Percentiles rank a stretch among this genome's conserved stretches.
Evolutionary conservation across 73 alveolate genomes (phyloP).

Genomic region (Paramecium primaurelia): DNA sequence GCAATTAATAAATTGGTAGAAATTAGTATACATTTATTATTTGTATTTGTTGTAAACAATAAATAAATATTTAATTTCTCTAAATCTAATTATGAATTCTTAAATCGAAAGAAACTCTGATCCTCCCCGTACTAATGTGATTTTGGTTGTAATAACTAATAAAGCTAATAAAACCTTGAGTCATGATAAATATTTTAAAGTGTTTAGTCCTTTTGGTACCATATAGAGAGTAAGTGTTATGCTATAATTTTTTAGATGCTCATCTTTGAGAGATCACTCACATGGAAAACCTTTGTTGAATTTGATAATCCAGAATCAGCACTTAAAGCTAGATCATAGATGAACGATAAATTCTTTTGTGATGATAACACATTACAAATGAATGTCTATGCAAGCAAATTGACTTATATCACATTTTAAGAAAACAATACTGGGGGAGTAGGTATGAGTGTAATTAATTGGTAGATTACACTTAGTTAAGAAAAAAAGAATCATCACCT

Average conservation of each 20-base stretch:
- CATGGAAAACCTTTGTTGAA: slow-evolving; percentile 34
- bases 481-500: neutral
- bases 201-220: slow-evolving; percentile 32
- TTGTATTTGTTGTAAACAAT: neutral
- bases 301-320: slow-evolving; percentile 25
- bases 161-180: slow-evolving; percentile 7
- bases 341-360: slow-evolving; percentile 24
- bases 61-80: neutral
- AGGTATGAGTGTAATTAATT: neutral
- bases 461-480: neutral
- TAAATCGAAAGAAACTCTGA: slow-evolving; percentile 13
- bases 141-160: slow-evolving; percentile 13
- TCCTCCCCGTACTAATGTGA: slow-evolving; percentile 46
- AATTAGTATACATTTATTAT: neutral
- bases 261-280: slow-evolving; percentile 44
- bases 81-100: slow-evolving; percentile 31
- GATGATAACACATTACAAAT: slow-evolving; percentile 12
- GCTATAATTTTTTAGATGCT: neutral
- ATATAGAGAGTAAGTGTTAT: neutral
- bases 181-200: slow-evolving; percentile 41
- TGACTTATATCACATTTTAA: neutral
- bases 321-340: neutral
- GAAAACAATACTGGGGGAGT: slow-evolving; percentile 44
- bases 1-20: neutral
- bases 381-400: slow-evolving; percentile 36